These are phyloP conservation scores for Lactifluus rugatus DNA, from an alignment of 768 basidiomycete genomes.

Conservation along the genomic window DNA sequence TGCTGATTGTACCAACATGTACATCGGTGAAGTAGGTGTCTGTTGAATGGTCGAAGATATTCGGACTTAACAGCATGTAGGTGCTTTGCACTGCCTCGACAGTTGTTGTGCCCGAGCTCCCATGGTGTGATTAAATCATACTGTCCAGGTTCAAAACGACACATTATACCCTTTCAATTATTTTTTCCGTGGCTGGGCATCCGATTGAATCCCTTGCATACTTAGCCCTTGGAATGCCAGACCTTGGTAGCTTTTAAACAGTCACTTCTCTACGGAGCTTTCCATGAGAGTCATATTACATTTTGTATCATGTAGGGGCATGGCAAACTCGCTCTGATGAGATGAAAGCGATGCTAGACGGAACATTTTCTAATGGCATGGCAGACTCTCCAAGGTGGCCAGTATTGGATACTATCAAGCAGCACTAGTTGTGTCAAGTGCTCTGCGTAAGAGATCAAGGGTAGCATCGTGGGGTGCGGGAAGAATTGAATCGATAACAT, in stretches of 20 bases:
- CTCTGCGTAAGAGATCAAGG: constrained; percentile 47
- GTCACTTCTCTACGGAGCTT: background rate
- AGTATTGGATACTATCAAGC: background rate
- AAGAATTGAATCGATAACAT: constrained; percentile 65
- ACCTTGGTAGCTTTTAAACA: background rate
- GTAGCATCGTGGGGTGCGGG: constrained; percentile 67
- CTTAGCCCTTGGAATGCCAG: background rate
- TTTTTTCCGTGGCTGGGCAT: background rate
- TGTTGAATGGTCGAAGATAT: background rate
- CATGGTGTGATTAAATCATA: constrained; percentile 5
- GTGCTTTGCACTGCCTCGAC: background rate
- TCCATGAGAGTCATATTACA: background rate
- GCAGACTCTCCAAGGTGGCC: background rate
- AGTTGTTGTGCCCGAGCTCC: background rate
- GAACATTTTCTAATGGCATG: background rate
- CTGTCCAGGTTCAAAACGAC: background rate
- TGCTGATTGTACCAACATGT: constrained; percentile 50
- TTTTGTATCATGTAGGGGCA: background rate
- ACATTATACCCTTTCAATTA: background rate
- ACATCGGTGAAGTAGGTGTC: constrained; percentile 58
- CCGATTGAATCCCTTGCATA: background rate
- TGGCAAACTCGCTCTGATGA: background rate
- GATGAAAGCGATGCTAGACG: background rate
- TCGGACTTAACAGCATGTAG: background rate
- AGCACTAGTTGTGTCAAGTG: constrained; percentile 17